These are phyloP conservation scores for Corynespora cassiicola DNA, from an alignment of 2,329 filamentous ascomycete species.

Conservation along the genomic window DNA sequence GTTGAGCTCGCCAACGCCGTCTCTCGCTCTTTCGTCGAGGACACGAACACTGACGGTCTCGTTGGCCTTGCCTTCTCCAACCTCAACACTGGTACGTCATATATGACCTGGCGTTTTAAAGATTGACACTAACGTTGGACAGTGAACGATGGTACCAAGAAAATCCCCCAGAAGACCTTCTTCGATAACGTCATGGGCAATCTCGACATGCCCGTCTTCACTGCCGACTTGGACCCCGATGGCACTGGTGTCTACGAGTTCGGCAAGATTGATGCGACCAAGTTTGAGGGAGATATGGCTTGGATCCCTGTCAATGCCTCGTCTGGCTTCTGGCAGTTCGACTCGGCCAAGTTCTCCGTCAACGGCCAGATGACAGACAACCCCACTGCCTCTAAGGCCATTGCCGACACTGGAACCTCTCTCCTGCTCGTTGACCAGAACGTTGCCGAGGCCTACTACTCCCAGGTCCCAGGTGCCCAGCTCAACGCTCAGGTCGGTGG, in stretches of 20 bases:
- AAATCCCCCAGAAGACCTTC: conserved; percentile 71
- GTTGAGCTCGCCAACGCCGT: conserved; percentile 70
- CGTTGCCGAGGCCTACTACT: conserved; percentile 57
- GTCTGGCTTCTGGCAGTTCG: conserved; percentile 74
- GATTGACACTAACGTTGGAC: conserved; percentile 4
- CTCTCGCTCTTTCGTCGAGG: conserved; percentile 63
- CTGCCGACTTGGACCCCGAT: conserved; percentile 69
- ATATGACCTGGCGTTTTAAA: conserved; percentile 44
- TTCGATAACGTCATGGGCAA: conserved; percentile 72
- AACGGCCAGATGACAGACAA: conserved; percentile 62
- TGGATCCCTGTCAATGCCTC: conserved; percentile 68
- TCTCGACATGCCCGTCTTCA: conserved; percentile 72
- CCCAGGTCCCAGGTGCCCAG: conserved; percentile 46
- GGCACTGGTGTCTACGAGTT: conserved; percentile 74
- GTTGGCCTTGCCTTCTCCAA: conserved; percentile 71
- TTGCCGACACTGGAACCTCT: conserved; percentile 65
- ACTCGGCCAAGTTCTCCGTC: conserved; percentile 63
- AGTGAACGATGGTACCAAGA: conserved; percentile 56
- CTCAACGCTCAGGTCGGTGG: conserved; percentile 47
- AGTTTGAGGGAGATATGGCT: conserved; percentile 68
- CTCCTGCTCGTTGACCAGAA: conserved; percentile 65
- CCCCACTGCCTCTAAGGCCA: conserved; percentile 53
- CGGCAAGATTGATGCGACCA: conserved; percentile 69
- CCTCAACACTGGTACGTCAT: conserved; percentile 62
- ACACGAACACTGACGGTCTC: conserved; percentile 71